phyloP scores from a whole-genome alignment of 176 grass and related monocot species.

The Tillandsia leiboldiana region DNA sequence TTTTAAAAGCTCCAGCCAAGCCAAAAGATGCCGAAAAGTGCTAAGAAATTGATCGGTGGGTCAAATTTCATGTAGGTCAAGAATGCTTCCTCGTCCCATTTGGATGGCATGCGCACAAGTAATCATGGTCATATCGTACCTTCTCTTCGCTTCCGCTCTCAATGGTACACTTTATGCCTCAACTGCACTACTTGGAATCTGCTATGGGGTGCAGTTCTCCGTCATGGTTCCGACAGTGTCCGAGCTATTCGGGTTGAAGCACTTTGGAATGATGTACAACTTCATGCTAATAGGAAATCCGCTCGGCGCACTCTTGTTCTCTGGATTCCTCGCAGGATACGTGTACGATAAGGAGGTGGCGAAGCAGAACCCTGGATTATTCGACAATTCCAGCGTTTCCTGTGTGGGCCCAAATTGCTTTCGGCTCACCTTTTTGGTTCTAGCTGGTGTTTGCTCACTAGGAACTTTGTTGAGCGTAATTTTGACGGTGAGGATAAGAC shows the following conservation, averaged over 20 bases:
- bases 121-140: constrained; percentile 72
- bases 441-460: constrained; percentile 51
- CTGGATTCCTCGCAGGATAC: constrained; percentile 74
- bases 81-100: constrained; percentile 77
- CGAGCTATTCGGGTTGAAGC: constrained; percentile 72
- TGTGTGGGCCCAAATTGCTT: constrained; percentile 82
- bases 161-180: constrained; percentile 58
- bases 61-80: constrained; percentile 47
- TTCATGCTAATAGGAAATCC: constrained; percentile 94
- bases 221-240: constrained; percentile 87
- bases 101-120: constrained; percentile 93
- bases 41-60: neutral
- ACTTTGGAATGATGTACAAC: constrained; percentile 89
- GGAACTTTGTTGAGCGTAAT: constrained; percentile 50
- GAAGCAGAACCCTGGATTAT: constrained; percentile 46
- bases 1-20: no score
- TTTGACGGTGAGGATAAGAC: constrained; percentile 61
- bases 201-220: constrained; percentile 78
- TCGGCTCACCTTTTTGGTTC: constrained; percentile 58
- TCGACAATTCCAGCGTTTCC: constrained; percentile 21
- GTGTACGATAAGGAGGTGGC: constrained; percentile 72
- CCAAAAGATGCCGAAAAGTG: neutral
- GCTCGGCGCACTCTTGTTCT: constrained; percentile 75
- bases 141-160: constrained; percentile 63
- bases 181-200: constrained; percentile 60